Base-by-base conservation (phyloP, 1,284 basidiomycete genomes). In the Phellopilus nigrolimitatus region DNA sequence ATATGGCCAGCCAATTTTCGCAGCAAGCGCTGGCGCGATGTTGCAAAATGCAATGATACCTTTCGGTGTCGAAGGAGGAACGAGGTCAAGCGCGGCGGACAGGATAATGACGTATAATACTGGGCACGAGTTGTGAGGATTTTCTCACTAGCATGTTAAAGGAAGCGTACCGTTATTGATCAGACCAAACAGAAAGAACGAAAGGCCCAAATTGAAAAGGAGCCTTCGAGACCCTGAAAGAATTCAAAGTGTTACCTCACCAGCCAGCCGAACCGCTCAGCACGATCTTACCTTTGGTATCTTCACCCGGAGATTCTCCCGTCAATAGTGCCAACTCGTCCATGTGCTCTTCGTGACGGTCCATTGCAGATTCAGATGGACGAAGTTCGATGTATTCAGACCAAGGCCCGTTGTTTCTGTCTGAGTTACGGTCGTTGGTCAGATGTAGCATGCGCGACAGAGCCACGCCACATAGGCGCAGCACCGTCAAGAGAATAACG, bases 81-180 rank as follows among this genome's bases (percentile, higher is more conserved):
- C 92, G 3, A 99, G 78, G 66, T 99, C 95, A 12, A 97, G 74
- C 0, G 95, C 95, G 3, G 95, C 95, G 1, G 92, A 95, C 21
- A 98, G 79, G 57, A 98, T 97, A 59, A 99, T 90, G 30, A 98
- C 95, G 67, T 98, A 97, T 53, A 93, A 74, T 8, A 94, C 91
- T 92, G 59, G 0, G 55, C 2, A 37, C 44, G 37, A 33, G 31
- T 3, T 25, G 38, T 10, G 17, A 22, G 13, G 5, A 46, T 9
- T 17, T 38, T 34, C 5, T 21, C 15, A 39, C 2, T 4, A 19
- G 15, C 15, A 30, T 19, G n/a, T n/a, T n/a, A n/a, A 12, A 22
- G 17, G 19, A 10, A 15, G 60, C 68, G 40, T 42, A 75, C 78
- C 78, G 58, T 81, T 81, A 60, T 82, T 81, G 51, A 80, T 76